These are phyloP conservation scores for Dendrobium huoshanense DNA, from an alignment of 106 monocot species.

Conservation along the genomic window DNA sequence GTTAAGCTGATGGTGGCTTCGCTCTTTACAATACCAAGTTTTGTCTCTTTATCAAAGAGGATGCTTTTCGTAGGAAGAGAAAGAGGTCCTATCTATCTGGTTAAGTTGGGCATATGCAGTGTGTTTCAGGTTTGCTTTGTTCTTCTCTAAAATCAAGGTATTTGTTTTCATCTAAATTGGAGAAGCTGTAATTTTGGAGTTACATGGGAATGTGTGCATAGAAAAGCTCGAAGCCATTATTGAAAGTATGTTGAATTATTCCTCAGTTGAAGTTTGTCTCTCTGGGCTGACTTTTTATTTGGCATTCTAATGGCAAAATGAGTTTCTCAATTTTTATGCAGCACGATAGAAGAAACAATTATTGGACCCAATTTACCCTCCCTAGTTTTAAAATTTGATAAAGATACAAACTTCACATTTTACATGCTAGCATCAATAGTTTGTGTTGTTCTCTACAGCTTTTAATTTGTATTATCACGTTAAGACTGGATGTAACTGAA, in stretches of 20 bases:
- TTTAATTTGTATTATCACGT: background rate
- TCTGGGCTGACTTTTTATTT: background rate
- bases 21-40: background rate
- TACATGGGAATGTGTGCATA: too few relatives aligned
- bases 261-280: background rate
- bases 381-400: background rate
- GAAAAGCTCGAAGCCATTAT: background rate
- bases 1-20: constrained; percentile 20
- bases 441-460: background rate
- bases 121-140: background rate
- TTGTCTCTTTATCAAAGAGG: background rate
- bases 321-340: background rate
- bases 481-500: background rate
- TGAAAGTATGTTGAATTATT: background rate
- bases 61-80: background rate
- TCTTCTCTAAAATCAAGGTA: background rate
- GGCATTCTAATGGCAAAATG: background rate
- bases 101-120: background rate
- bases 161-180: background rate
- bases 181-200: too few relatives aligned
- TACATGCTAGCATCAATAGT: background rate
- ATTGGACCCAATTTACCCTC: background rate
- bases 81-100: background rate
- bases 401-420: background rate
- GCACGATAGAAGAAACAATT: too few relatives aligned